Evolutionary conservation across 2,329 filamentous ascomycete species (phyloP), one percentile per base, ranked within the genome.

Genomic region (Aspergillus arachidicola): DNA sequence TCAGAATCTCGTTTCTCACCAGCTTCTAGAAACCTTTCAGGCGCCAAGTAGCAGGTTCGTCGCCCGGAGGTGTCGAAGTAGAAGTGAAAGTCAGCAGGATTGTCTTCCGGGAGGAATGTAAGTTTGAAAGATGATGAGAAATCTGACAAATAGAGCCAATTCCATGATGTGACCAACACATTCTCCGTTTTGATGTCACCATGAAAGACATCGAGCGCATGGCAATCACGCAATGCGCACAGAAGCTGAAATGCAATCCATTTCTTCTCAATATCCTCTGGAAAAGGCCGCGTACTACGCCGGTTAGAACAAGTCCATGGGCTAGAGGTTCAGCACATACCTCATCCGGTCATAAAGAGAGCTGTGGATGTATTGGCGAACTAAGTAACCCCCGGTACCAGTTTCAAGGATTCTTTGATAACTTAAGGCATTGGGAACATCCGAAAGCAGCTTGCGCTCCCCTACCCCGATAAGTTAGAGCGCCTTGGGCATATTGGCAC

Each of bases 121-220:
- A 94, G 95, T 75, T 99, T 99, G 82, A 96, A 98, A 0, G 92
- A 90, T 0, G 94, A 93, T 4, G 94, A 97, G 76, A 98, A 99
- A 77, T 99, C 95, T n/a, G 94, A 90, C 43, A 99, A 85, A 76
- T 98, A 99, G 2, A 99, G 85, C 95, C 96, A 99, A 80, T 98
- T 97, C 95, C 95, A 99, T 7, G 95, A 98, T 0, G 95, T 99
- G 57, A 99, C 94, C 55, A 99, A 83, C 41, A 96, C 88, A 72
- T 99, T 99, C 78, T 99, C 94, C 1, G 94, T 95, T 83, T 99
- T 99, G 82, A 99, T 98, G 74, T 99, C 96, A 62, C 95, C 96
- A 75, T 99, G 95, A 76, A 94, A 98, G 58, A 99, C 85, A 71
- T 96, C 92, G 54, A 91, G 86, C 32, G 91, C 85, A 77, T 99